Evolutionary conservation across 495 filamentous ascomycete genomes (phyloP), one percentile per base, ranked within the genome.

Genomic region (Podospora conica): DNA sequence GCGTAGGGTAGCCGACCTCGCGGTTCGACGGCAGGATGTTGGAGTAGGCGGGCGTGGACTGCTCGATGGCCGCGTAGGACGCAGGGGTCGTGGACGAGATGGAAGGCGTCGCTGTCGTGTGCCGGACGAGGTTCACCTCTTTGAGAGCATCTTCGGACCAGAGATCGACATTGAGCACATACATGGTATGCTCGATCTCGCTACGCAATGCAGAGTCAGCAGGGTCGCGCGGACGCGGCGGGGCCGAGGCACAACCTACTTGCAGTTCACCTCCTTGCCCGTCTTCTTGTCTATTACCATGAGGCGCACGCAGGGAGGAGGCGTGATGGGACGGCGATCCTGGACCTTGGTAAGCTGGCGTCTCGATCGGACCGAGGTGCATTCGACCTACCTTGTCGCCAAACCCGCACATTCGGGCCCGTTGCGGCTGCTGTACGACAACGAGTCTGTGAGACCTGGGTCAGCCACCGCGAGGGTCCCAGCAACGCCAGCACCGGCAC

Each of bases 341-440:
- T 97, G 63, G 64, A 7, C 9, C 53, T 6, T 15, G 31, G 62
- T 69, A 22, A 70, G 68, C 63, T 29, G 23, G n/a, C 15, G 33
- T 63, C 54, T 25, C 54, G 68, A 65, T 48, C 48, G 27, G 27
- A 56, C 9, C 28, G 24, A 18, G 15, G 55, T 10, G 20, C 2
- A 12, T 28, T 58, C 23, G 62, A 66, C 68, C 55, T 72, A 96
- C 93, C 85, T 98, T 98, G 77, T 98, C 95, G 63, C 95, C 95
- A 81, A 97, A 98, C 2, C 95, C 95, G 81, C 95, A 98, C 95
- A 98, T 98, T 59, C 95, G 90, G 68, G 95, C 95, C 62, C 95
- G 89, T 68, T 92, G 83, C 59, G 95, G 95, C 74, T 98, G 95
- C 78, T 98, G 95, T 62, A 91, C 89, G 63, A 97, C 91, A 67